A percentile compares a stretch with the other conserved stretches of the same genome.
phyloP scores from a whole-genome alignment of 2,329 filamentous ascomycete genomes.

The Calonectria pseudoturangicola region DNA sequence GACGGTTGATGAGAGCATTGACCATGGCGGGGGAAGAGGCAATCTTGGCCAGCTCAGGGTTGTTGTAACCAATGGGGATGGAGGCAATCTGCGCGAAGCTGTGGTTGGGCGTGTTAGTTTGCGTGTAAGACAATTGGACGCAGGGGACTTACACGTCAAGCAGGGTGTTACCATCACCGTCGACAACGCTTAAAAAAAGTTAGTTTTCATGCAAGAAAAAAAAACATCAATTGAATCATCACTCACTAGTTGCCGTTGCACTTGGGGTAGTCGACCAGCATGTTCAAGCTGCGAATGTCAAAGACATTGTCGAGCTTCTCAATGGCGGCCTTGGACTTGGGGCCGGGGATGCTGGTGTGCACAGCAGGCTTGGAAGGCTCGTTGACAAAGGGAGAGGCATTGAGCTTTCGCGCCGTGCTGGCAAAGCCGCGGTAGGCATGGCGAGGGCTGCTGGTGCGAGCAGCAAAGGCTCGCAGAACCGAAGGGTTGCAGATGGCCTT shows the following conservation, averaged over 20 bases:
- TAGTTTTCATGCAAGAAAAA: not conserved
- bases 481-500: constrained; percentile 28
- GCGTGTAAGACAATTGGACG: constrained; percentile 5
- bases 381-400: constrained; percentile 58
- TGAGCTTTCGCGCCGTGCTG: constrained; percentile 13
- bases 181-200: constrained; percentile 68
- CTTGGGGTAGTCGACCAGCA: constrained; percentile 83
- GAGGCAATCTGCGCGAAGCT: constrained; percentile 93
- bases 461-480: constrained; percentile 20
- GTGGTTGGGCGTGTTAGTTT: constrained; percentile 19
- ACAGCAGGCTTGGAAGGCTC: constrained; percentile 71
- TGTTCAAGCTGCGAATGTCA: constrained; percentile 88
- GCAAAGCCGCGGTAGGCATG: constrained; percentile 13
- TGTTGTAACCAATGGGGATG: constrained; percentile 94
- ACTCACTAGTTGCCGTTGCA: constrained; percentile 82
- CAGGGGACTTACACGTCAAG: constrained; percentile 76
- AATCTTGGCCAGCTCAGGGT: constrained; percentile 80
- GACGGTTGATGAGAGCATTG: constrained; percentile 87
- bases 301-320: constrained; percentile 84
- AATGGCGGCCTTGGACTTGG: constrained; percentile 80
- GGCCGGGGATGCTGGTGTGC: constrained; percentile 81
- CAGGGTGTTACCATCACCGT: constrained; percentile 80
- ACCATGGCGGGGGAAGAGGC: constrained; percentile 85
- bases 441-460: constrained; percentile 21
- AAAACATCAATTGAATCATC: not conserved